Percentiles rank a stretch among this genome's conserved stretches.
Conservation (phyloP, 2,329 filamentous ascomycete genomes). For the Tolypocladium album region DNA sequence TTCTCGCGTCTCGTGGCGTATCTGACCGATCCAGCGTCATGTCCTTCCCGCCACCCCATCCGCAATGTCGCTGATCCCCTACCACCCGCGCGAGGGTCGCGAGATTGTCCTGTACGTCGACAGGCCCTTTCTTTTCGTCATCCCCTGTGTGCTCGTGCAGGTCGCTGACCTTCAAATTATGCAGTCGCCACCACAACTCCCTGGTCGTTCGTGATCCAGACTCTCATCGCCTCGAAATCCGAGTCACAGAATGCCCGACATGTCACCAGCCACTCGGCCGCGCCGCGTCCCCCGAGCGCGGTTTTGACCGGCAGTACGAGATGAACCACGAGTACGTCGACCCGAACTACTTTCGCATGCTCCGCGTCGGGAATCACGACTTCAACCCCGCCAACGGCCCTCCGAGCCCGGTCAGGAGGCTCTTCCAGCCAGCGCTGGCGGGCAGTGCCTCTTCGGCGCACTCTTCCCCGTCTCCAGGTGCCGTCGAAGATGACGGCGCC, state of each 20-base stretch:
- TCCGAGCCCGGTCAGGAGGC: constrained; percentile 42
- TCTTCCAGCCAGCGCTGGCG: constrained; percentile 34
- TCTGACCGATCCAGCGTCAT: constrained; percentile 4
- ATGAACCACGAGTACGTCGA: constrained; percentile 60
- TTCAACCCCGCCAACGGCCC: constrained; percentile 33
- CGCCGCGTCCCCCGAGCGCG: constrained; percentile 32
- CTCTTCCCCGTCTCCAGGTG: constrained; percentile 8
- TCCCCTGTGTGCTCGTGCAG: neutral
- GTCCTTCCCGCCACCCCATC: constrained; percentile 6
- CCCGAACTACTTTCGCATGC: constrained; percentile 91
- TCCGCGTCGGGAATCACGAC: constrained; percentile 46
- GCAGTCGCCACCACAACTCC: constrained; percentile 81
- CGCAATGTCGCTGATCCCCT: constrained; percentile 62
- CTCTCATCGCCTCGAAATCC: constrained; percentile 77
- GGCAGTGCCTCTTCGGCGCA: constrained; percentile 5
- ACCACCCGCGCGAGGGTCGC: constrained; percentile 59
- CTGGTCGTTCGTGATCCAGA: constrained; percentile 83
- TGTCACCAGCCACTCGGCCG: constrained; percentile 63
- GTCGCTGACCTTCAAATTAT: neutral
- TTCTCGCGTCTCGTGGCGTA: neutral
- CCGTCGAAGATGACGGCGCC: constrained; percentile 17
- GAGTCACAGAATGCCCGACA: constrained; percentile 75
- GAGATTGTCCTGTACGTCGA: constrained; percentile 61
- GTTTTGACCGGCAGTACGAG: constrained; percentile 32
- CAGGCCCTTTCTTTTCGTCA: neutral